These are phyloP conservation scores for Umbelopsis sp. DNA, from an alignment of 192 early-diverging fungal species.

Conservation along the genomic window DNA sequence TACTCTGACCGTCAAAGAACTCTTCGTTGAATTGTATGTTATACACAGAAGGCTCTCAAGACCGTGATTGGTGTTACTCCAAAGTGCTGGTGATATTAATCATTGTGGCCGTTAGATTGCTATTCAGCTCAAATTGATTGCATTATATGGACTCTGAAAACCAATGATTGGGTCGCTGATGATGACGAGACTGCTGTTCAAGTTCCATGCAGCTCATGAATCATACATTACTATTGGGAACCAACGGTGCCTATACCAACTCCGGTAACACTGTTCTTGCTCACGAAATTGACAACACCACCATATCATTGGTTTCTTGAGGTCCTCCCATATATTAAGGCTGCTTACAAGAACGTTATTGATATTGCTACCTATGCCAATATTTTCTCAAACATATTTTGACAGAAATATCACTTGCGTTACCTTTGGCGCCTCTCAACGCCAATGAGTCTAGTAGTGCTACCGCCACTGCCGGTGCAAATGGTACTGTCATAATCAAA, in stretches of 20 bases:
- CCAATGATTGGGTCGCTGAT: constrained; percentile 43
- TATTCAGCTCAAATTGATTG: constrained; percentile 44
- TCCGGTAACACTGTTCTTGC: constrained; percentile 22
- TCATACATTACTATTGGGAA: constrained; percentile 26
- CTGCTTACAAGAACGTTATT: constrained; percentile 24
- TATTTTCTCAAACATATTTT: constrained; percentile 14
- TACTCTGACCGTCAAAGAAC: constrained; percentile 36
- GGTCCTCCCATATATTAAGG: constrained; percentile 14
- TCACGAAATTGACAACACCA: constrained; percentile 31
- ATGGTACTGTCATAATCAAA: neutral
- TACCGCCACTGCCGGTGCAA: neutral
- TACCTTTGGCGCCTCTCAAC: neutral
- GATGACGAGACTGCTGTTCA: neutral
- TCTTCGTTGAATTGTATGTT: constrained; percentile 49
- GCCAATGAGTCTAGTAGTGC: neutral
- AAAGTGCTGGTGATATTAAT: constrained; percentile 59
- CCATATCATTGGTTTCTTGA: constrained; percentile 18
- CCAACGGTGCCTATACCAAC: constrained; percentile 21
- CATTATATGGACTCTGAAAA: constrained; percentile 55
- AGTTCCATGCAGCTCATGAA: constrained; percentile 16
- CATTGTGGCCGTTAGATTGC: constrained; percentile 54
- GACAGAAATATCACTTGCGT: constrained; percentile 15
- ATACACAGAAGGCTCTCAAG: constrained; percentile 49
- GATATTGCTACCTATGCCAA: constrained; percentile 27
- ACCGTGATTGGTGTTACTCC: constrained; percentile 47